These are phyloP conservation scores for Suillus tomentosus DNA, from an alignment of 768 basidiomycete genomes.

Conservation along the genomic window DNA sequence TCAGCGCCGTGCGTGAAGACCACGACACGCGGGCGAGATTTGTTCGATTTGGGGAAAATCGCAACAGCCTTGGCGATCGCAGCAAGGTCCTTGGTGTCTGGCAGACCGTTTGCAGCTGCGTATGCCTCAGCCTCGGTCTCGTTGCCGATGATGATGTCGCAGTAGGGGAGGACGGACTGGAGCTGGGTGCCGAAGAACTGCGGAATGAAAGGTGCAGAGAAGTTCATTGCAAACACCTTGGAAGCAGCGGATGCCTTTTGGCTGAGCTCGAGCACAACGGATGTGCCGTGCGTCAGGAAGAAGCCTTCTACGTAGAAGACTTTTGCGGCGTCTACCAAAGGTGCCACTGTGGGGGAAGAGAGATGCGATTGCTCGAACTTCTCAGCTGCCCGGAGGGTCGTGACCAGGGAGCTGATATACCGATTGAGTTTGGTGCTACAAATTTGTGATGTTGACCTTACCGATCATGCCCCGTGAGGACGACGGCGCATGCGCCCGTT, in stretches of 20 bases:
- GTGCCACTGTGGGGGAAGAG: slow-evolving; percentile 69
- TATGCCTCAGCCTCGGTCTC: slow-evolving; percentile 92
- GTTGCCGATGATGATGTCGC: slow-evolving; percentile 94
- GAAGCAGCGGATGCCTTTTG: slow-evolving; percentile 72
- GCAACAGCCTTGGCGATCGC: slow-evolving; percentile 78
- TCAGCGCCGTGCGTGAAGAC: slow-evolving; percentile 90
- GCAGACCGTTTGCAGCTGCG: slow-evolving; percentile 70
- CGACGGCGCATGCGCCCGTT: slow-evolving; percentile 95
- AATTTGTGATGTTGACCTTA: slow-evolving; percentile 34
- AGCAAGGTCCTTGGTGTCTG: slow-evolving; percentile 64
- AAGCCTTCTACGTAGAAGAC: slow-evolving; percentile 95
- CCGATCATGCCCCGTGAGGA: slow-evolving; percentile 94
- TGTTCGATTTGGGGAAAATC: slow-evolving; percentile 71
- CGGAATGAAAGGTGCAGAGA: slow-evolving; percentile 96
- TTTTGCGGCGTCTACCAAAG: slow-evolving; percentile 77
- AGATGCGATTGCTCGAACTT: slow-evolving; percentile 85
- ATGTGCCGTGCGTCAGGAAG: slow-evolving; percentile 92
- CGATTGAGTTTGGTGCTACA: slow-evolving; percentile 1
- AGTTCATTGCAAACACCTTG: slow-evolving; percentile 91
- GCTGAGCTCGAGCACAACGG: slow-evolving; percentile 70
- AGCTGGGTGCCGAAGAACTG: slow-evolving; percentile 89
- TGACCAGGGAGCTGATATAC: slow-evolving; percentile 78
- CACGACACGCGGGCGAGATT: slow-evolving; percentile 75
- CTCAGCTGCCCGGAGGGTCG: slow-evolving; percentile 88
- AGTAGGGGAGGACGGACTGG: slow-evolving; percentile 77